phyloP scores from a whole-genome alignment of 202 grass and related monocot genomes.

The Carex sylvatica region DNA sequence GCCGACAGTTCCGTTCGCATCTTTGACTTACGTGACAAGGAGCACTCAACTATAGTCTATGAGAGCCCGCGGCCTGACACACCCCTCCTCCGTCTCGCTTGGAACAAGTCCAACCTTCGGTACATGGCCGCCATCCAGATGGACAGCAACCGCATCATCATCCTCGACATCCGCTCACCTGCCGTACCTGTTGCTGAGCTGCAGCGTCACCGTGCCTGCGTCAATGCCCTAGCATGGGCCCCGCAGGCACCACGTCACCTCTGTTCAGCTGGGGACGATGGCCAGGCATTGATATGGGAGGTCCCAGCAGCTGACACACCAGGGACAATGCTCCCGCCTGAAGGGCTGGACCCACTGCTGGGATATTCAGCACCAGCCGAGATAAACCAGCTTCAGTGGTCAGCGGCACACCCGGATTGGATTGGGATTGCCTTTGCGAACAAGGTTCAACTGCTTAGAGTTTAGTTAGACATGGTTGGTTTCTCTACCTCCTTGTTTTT shows the following conservation, averaged over 20 bases:
- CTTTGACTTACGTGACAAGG: conserved; percentile 92
- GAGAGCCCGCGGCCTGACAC: conserved; percentile 94
- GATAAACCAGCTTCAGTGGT: conserved; percentile 90
- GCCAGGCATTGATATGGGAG: conserved; percentile 83
- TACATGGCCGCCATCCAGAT: conserved; percentile 88
- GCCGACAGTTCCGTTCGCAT: conserved; percentile 87
- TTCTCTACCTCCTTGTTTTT: neutral
- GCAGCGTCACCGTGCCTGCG: conserved; percentile 63
- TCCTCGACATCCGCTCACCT: conserved; percentile 81
- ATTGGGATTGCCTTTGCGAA: conserved; percentile 90
- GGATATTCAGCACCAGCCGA: conserved; percentile 58
- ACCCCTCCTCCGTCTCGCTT: conserved; percentile 76
- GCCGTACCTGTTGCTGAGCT: conserved; percentile 82
- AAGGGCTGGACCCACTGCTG: conserved; percentile 68
- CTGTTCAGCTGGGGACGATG: conserved; percentile 81
- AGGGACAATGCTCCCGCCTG: conserved; percentile 29
- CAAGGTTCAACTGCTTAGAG: conserved; percentile 81
- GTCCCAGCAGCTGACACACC: conserved; percentile 37
- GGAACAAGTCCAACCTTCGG: conserved; percentile 66
- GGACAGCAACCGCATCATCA: conserved; percentile 79
- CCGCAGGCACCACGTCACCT: conserved; percentile 61
- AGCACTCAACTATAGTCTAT: conserved; percentile 91
- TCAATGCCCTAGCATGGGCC: conserved; percentile 72
- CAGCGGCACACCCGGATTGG: conserved; percentile 63
- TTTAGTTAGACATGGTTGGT: conserved; percentile 51